A percentile compares a stretch with the other conserved stretches of the same genome.
phyloP scores from a whole-genome alignment of 2,329 filamentous ascomycete genomes.

The Pochonia chlamydosporia region DNA sequence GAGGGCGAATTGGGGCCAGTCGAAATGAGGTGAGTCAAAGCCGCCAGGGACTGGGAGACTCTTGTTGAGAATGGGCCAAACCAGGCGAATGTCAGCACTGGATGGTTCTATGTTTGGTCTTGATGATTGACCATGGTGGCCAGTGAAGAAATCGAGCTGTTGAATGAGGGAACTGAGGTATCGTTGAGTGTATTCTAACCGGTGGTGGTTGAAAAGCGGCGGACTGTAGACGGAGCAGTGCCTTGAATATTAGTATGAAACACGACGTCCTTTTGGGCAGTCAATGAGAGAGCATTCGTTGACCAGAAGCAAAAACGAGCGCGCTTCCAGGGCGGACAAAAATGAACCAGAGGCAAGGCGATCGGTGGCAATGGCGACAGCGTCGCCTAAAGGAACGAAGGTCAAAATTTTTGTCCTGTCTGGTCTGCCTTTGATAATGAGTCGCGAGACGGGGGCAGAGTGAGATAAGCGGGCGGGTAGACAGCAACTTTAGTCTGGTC shows the following conservation, averaged over 20 bases:
- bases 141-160: not conserved
- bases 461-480: not conserved
- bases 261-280: not conserved
- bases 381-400: not conserved
- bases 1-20: not conserved
- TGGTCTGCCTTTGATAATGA: not conserved
- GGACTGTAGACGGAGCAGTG: too few species aligned
- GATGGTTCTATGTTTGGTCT: conserved; percentile 1
- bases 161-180: not conserved
- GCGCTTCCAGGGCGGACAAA: not conserved
- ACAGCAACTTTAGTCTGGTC: too few species aligned
- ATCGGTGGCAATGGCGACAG: not conserved
- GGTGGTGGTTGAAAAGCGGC: too few species aligned
- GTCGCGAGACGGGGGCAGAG: too few species aligned
- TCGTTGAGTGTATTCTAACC: too few species aligned
- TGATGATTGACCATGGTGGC: conserved; percentile 4
- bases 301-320: not conserved
- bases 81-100: not conserved
- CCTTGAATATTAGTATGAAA: too few species aligned
- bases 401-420: not conserved
- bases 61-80: not conserved
- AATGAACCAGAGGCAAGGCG: not conserved
- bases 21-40: not conserved
- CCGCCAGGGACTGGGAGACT: not conserved
- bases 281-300: not conserved